Base-by-base conservation (phyloP, 1,284 basidiomycete species). In the Coriolopsis trogii region DNA sequence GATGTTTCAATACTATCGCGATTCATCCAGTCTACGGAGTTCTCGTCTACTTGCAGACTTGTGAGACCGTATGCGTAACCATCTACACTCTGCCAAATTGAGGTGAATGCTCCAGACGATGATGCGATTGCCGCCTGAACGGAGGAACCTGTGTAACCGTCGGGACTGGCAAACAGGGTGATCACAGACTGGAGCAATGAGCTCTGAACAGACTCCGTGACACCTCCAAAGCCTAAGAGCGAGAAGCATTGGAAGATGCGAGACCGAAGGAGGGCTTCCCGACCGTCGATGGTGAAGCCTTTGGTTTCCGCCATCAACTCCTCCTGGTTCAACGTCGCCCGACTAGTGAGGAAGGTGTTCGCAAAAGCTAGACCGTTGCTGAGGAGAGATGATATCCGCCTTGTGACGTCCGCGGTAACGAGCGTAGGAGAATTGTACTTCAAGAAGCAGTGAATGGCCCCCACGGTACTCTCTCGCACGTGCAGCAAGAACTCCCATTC, bases 401-500 rank as follows among this genome's bases (percentile, higher is more conserved):
- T 81, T 1, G 92, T 89, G 10, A 96, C 91, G 63, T 98, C 97
- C 6, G 96, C 83, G 9, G 91, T 96, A 53, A 98, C 86, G 13
- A 98, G 77, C 1, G 81, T 76, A 0, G 80, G 73, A 1, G 79
- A 70, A 66, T 95, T 96, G 67, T 95, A 88, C 46, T 84, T 77
- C 43, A 98, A 73, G 73, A 99, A 99, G 61, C 87, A 88, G 30
- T 93, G 77, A 30, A 99, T 88, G 2, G 95, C 92, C 2, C 91
- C 86, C 15, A 99, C 78, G 0, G 96, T 93, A 62, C 87, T 90
- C 70, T 98, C 95, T 24, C 96, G 82, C 6, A 99, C 91, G 56
- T 93, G 88, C 5, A 99, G 74, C 7, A 99, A 75, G 73, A 98
- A 99, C 46, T 81, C 80, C 95, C 95, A 98, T 64, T 98, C 97